Evolutionary conservation across 108 stramenopile genomes (phyloP).

Genomic region (Stephanodiscus minutulus): DNA sequence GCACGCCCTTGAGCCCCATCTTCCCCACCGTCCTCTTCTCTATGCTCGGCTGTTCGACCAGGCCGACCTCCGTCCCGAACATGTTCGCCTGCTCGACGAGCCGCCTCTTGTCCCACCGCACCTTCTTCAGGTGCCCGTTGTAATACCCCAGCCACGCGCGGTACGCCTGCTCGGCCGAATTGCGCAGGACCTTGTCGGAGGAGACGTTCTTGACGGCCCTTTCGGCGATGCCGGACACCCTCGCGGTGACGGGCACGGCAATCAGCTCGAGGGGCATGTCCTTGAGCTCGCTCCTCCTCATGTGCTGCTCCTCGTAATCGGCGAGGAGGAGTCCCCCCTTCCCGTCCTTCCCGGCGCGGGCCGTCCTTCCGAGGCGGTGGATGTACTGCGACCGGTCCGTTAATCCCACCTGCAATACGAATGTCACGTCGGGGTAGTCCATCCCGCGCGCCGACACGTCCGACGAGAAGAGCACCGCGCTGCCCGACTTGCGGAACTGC

Average conservation of each 20-base stretch:
- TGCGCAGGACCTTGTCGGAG: constrained; percentile 15
- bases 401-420: constrained; percentile 82
- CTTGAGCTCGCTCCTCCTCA: constrained; percentile 43
- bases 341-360: constrained; percentile 77
- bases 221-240: background rate
- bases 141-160: constrained; percentile 89
- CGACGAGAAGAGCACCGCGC: constrained; percentile 69
- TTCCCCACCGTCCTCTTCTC: constrained; percentile 84
- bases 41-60: constrained; percentile 64
- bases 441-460: constrained; percentile 90
- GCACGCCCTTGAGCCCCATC: constrained; percentile 84
- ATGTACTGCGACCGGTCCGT: constrained; percentile 87
- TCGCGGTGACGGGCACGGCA: constrained; percentile 17
- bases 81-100: constrained; percentile 64
- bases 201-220: background rate
- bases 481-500: constrained; percentile 54
- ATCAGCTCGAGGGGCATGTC: constrained; percentile 51
- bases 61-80: constrained; percentile 52
- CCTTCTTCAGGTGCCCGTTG: constrained; percentile 65
- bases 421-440: constrained; percentile 84
- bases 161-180: constrained; percentile 55
- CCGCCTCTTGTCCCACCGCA: constrained; percentile 50
- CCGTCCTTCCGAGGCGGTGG: constrained; percentile 93
- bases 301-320: constrained; percentile 49
- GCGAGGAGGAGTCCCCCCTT: constrained; percentile 57